Conservation (phyloP, 108 stramenopile genomes). For the Licmophora abbreviata region DNA sequence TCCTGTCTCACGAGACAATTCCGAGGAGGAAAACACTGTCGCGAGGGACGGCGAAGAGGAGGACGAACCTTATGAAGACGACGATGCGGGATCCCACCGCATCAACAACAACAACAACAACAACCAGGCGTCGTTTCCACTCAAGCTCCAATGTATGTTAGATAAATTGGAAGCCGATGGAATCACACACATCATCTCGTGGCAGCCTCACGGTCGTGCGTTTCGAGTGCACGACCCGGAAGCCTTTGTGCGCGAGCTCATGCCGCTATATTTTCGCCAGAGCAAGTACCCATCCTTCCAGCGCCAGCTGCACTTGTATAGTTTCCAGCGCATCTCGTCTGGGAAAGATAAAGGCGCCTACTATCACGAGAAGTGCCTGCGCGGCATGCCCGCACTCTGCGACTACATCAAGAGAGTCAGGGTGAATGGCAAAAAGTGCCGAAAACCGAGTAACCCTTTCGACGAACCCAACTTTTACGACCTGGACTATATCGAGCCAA, state of each 20-base stretch:
- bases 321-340: conserved; percentile 42
- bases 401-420: conserved; percentile 22
- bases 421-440: conserved; percentile 36
- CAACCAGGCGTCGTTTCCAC: conserved; percentile 27
- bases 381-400: conserved; percentile 28
- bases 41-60: too few relatives aligned
- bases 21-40: not conserved
- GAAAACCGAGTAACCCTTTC: conserved; percentile 11
- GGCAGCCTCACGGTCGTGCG: conserved; percentile 56
- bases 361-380: conserved; percentile 44
- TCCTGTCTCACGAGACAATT: not conserved
- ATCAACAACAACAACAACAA: conserved; percentile 1
- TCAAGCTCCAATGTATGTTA: conserved; percentile 69
- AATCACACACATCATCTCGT: conserved; percentile 33
- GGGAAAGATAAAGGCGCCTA: conserved; percentile 33
- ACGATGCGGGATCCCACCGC: conserved; percentile 4
- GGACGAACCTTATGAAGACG: too few relatives aligned
- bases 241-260: conserved; percentile 54
- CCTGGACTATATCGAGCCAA: not conserved
- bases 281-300: conserved; percentile 60
- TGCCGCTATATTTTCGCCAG: conserved; percentile 70
- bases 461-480: conserved; percentile 21
- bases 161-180: conserved; percentile 57
- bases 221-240: conserved; percentile 47
- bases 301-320: conserved; percentile 68